These are phyloP conservation scores for Metschnikowia dekortorum DNA, from an alignment of 805 yeast genomes.

Conservation along the genomic window DNA sequence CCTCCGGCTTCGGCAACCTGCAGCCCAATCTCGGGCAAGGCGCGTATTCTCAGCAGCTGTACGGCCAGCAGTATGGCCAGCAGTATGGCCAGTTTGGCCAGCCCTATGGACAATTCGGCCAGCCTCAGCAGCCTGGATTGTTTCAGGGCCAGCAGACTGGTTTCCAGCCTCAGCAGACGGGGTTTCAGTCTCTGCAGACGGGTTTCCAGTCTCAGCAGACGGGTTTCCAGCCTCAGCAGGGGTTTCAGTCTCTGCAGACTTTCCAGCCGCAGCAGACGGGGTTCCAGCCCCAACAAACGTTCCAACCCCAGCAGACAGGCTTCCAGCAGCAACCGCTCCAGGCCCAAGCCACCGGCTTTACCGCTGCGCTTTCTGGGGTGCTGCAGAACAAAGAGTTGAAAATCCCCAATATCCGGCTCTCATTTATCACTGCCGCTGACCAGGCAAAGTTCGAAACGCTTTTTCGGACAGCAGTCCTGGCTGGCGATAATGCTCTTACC, in stretches of 20 bases:
- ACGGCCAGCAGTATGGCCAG: slow-evolving; percentile 6
- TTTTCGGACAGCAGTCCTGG: slow-evolving; percentile 72
- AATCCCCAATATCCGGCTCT: slow-evolving; percentile 71
- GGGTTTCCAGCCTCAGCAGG: slow-evolving; percentile 10
- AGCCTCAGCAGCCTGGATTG: slow-evolving; percentile 14
- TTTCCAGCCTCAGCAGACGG: slow-evolving; percentile 32
- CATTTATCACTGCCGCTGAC: slow-evolving; percentile 80
- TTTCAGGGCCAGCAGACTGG: slow-evolving; percentile 35
- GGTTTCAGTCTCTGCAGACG: slow-evolving; percentile 29
- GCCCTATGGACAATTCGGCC: slow-evolving; percentile 9
- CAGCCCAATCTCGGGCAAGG: background rate
- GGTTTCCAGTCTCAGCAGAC: slow-evolving; percentile 23
- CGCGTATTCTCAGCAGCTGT: slow-evolving; percentile 8
- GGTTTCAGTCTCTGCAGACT: slow-evolving; percentile 27
- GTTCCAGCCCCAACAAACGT: slow-evolving; percentile 23
- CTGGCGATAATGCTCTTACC: slow-evolving; percentile 61
- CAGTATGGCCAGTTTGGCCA: slow-evolving; percentile 2
- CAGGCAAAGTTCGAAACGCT: slow-evolving; percentile 83
- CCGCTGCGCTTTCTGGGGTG: slow-evolving; percentile 34
- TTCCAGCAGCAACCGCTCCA: slow-evolving; percentile 23
- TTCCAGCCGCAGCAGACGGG: slow-evolving; percentile 31
- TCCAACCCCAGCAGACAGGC: slow-evolving; percentile 21
- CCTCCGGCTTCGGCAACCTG: background rate
- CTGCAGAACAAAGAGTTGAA: slow-evolving; percentile 55
- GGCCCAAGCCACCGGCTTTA: slow-evolving; percentile 47